phyloP scores from a whole-genome alignment of 495 filamentous ascomycete species.

The Hypoxylon subgilvum region DNA sequence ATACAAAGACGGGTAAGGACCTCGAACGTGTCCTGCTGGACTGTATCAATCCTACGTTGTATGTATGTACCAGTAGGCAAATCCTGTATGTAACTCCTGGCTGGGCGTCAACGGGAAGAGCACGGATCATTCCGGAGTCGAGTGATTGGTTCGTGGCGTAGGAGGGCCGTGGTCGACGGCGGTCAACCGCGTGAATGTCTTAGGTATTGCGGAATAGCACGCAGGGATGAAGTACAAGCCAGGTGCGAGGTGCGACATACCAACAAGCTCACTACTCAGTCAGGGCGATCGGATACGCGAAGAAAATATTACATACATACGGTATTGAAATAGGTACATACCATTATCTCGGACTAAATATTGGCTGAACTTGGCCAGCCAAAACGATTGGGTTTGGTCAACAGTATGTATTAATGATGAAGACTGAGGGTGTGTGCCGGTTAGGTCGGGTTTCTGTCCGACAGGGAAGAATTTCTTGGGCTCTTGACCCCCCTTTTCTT shows the following conservation, averaged over 20 bases:
- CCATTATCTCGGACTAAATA: not conserved
- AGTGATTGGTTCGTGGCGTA: slow-evolving; percentile 10
- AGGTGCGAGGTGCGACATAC: slow-evolving; percentile 14
- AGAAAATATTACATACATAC: no score
- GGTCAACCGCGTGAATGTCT: slow-evolving; percentile 34
- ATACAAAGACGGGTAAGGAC: no score
- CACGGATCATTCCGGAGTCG: slow-evolving; percentile 25
- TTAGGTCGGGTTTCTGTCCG: slow-evolving; percentile 15
- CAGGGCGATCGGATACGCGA: slow-evolving; percentile 2
- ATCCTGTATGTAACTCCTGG: not conserved
- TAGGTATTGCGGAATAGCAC: slow-evolving; percentile 26
- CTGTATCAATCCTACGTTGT: no score
- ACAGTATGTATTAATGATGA: no score
- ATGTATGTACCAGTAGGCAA: no score
- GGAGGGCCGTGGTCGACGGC: slow-evolving; percentile 17
- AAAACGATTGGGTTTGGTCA: not conserved
- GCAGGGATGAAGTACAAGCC: slow-evolving; percentile 26
- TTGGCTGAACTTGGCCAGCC: slow-evolving; percentile 4
- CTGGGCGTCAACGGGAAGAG: slow-evolving; percentile 23
- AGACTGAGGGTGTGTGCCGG: slow-evolving; percentile 17
- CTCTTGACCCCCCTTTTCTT: slow-evolving; percentile 33
- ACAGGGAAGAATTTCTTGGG: slow-evolving; percentile 17
- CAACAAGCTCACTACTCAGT: slow-evolving; percentile 2
- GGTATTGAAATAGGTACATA: no score
- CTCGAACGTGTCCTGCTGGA: no score